Evolutionary conservation across 805 yeast species (phyloP).

Genomic region (Saccharomyces paradoxus): DNA sequence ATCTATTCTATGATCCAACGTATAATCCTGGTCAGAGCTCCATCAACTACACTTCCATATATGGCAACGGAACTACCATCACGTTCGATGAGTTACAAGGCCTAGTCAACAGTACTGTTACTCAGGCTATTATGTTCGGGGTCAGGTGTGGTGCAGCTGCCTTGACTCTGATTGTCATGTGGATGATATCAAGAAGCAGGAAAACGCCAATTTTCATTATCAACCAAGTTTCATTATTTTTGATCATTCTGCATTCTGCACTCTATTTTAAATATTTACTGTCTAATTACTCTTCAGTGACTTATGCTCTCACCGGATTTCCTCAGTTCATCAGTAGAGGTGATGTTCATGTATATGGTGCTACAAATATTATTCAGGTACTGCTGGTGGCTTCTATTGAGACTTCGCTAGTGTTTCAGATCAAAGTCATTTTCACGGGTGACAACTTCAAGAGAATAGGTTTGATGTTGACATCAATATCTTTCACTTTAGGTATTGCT

Average conservation of each 20-base stretch:
- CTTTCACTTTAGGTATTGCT: constrained; percentile 42
- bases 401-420: constrained; percentile 61
- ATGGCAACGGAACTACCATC: constrained; percentile 32
- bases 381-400: constrained; percentile 56
- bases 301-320: constrained; percentile 42
- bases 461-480: constrained; percentile 30
- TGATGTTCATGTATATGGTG: constrained; percentile 46
- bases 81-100: constrained; percentile 38
- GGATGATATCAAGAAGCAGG: constrained; percentile 44
- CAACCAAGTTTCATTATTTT: constrained; percentile 52
- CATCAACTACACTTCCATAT: constrained; percentile 37
- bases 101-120: constrained; percentile 28
- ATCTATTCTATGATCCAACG: constrained; percentile 14
- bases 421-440: constrained; percentile 58
- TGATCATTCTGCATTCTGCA: constrained; percentile 52
- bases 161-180: constrained; percentile 39
- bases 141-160: constrained; percentile 50
- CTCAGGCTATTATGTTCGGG: constrained; percentile 44
- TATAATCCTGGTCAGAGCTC: constrained; percentile 22
- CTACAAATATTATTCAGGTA: constrained; percentile 52
- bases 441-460: constrained; percentile 42
- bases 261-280: constrained; percentile 48
- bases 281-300: constrained; percentile 43
- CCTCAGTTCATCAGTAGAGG: constrained; percentile 31
- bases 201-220: constrained; percentile 65